Percentiles rank a stretch among this genome's conserved stretches.
Evolutionary conservation across 176 grass and related monocot genomes (phyloP).

Genomic region (Panicum miliaceum): DNA sequence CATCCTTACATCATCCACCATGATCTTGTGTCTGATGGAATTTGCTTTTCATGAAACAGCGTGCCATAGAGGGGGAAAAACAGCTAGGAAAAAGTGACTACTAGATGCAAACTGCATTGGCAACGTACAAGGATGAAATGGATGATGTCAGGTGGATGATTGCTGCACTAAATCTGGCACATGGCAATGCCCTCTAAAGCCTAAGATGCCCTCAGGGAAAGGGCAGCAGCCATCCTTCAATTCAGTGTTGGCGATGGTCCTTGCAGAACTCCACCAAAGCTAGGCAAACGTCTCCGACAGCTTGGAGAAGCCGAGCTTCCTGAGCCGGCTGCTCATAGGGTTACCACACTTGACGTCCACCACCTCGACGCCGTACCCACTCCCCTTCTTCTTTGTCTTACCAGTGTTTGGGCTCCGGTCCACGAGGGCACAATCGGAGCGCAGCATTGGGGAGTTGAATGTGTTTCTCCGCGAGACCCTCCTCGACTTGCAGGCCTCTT

Average conservation of each 20-base stretch:
- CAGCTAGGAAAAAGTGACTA: constrained; percentile 18
- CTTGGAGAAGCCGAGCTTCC: constrained; percentile 98
- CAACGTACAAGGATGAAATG: constrained; percentile 3
- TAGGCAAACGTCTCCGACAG: constrained; percentile 90
- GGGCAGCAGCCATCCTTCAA: constrained; percentile 28
- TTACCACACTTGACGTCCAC: constrained; percentile 87
- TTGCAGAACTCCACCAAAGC: constrained; percentile 9
- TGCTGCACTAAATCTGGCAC: constrained; percentile 19
- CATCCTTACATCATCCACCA: constrained; percentile 5
- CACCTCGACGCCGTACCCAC: constrained; percentile 63
- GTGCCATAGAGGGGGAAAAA: not conserved
- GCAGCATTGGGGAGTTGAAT: constrained; percentile 56
- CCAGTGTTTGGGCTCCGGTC: constrained; percentile 35
- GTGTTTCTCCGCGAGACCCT: constrained; percentile 51
- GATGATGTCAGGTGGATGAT: constrained; percentile 8
- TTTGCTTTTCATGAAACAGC: constrained; percentile 34
- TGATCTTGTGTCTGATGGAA: constrained; percentile 26
- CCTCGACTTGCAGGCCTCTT: constrained; percentile 52
- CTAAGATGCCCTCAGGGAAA: constrained; percentile 14
- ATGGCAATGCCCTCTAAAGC: constrained; percentile 25
- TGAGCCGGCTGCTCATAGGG: constrained; percentile 87
- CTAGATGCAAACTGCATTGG: constrained; percentile 25
- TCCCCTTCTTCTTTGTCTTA: constrained; percentile 75
- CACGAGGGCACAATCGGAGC: constrained; percentile 36
- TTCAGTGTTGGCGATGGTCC: constrained; percentile 24